A percentile compares a stretch with the other conserved stretches of the same genome.
These are phyloP conservation scores for Asparagopsis taxiformis DNA, from an alignment of 31 red algal species.

Conservation along the genomic window DNA sequence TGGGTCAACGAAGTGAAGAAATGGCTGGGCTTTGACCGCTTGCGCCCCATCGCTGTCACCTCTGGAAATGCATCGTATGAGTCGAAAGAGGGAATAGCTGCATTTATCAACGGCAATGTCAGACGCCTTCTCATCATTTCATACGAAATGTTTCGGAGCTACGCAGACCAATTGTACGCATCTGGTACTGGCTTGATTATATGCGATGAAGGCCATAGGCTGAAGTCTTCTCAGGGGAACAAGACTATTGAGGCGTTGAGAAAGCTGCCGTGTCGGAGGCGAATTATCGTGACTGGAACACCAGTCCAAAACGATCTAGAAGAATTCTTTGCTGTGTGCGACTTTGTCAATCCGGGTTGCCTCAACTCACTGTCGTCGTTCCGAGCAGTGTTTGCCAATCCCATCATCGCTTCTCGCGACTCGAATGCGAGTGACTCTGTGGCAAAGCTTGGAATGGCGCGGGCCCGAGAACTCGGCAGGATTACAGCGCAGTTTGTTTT, in stretches of 20 bases:
- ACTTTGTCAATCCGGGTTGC: conserved; percentile 88
- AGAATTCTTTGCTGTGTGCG: conserved; percentile 87
- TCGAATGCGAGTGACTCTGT: conserved; percentile 43
- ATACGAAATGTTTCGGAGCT: conserved; percentile 91
- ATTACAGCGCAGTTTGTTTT: conserved; percentile 68
- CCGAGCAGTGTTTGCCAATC: conserved; percentile 68
- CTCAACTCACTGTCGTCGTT: conserved; percentile 66
- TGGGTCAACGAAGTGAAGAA: conserved; percentile 94
- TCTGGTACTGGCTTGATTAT: conserved; percentile 67
- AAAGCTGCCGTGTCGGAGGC: conserved; percentile 66
- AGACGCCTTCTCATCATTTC: conserved; percentile 83
- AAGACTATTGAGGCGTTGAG: conserved; percentile 78
- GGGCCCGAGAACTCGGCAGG: conserved; percentile 57
- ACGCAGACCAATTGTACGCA: conserved; percentile 68
- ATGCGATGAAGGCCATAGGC: conserved; percentile 93
- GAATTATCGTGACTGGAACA: conserved; percentile 90
- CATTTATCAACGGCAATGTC: conserved; percentile 59
- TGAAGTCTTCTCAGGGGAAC: conserved; percentile 81
- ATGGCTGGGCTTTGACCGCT: conserved; percentile 68
- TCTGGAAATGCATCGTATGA: conserved; percentile 61
- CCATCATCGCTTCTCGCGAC: conserved; percentile 76
- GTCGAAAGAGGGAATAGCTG: conserved; percentile 41
- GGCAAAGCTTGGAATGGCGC: conserved; percentile 49
- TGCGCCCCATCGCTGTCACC: conserved; percentile 68
- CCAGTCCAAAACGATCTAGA: conserved; percentile 93